Percentiles rank a stretch among this genome's conserved stretches.
Evolutionary conservation across 768 basidiomycete species (phyloP).

Genomic region (Tricholoma sp.): DNA sequence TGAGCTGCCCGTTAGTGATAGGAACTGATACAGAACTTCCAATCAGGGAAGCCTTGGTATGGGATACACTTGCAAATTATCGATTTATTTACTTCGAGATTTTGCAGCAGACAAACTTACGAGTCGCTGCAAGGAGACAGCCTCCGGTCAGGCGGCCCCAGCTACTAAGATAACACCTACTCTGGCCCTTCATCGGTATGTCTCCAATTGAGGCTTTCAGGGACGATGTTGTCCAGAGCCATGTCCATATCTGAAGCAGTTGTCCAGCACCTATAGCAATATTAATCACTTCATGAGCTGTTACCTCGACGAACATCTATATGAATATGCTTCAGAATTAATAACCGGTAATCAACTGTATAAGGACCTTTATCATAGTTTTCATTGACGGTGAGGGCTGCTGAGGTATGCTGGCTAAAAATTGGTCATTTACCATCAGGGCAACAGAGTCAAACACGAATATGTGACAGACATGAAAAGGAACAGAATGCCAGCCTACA

Average conservation of each 20-base stretch:
- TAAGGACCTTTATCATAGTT: constrained; percentile 78
- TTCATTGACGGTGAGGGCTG: constrained; percentile 82
- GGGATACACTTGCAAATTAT: constrained; percentile 59
- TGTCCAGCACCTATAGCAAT: neutral
- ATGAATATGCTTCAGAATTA: neutral
- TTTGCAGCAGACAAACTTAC: constrained; percentile 34
- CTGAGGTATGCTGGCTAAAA: constrained; percentile 60
- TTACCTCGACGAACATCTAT: constrained; percentile 31
- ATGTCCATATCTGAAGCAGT: constrained; percentile 79
- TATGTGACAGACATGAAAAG: constrained; percentile 68
- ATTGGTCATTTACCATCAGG: constrained; percentile 1
- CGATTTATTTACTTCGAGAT: neutral
- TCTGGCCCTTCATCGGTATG: constrained; percentile 93
- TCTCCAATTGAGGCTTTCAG: constrained; percentile 74
- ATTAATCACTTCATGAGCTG: neutral
- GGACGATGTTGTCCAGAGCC: constrained; percentile 86
- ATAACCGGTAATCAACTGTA: constrained; percentile 31
- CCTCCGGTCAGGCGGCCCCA: constrained; percentile 2
- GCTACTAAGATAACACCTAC: constrained; percentile 38
- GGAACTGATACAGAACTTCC: constrained; percentile 81
- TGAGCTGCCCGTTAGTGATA: constrained; percentile 72
- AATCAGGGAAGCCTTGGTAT: constrained; percentile 84
- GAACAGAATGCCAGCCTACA: constrained; percentile 80
- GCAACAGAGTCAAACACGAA: neutral
- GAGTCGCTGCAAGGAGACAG: constrained; percentile 53